A percentile compares a stretch with the other conserved stretches of the same genome.
phyloP scores from a whole-genome alignment of 805 yeast genomes.

The Metschnikowia koreensis region DNA sequence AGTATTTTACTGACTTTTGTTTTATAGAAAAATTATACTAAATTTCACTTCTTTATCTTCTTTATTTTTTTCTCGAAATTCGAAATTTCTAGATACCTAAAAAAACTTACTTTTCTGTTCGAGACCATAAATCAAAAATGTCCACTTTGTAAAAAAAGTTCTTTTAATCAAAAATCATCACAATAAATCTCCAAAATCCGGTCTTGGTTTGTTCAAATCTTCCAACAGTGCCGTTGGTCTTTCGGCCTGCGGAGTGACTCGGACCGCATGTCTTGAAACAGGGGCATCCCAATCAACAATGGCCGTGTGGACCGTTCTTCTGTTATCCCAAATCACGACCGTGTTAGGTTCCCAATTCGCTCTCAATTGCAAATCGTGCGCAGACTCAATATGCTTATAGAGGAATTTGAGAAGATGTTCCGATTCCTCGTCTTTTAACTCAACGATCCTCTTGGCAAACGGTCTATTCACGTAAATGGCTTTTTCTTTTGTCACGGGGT shows the following conservation, averaged over 20 bases:
- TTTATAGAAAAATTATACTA: no score
- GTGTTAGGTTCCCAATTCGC: constrained; percentile 38
- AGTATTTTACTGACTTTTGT: no score
- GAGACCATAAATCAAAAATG: no score
- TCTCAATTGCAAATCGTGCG: constrained; percentile 37
- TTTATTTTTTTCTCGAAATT: no score
- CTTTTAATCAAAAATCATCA: not conserved
- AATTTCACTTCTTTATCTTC: no score
- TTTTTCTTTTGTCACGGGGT: constrained; percentile 35
- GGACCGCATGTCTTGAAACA: constrained; percentile 34
- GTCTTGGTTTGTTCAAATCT: constrained; percentile 31
- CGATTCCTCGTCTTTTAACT: constrained; percentile 36
- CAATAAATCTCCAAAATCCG: constrained; percentile 7
- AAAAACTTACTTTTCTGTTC: no score
- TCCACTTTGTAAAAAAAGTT: no score
- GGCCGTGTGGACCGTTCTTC: constrained; percentile 35
- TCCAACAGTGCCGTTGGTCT: constrained; percentile 36
- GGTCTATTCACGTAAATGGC: constrained; percentile 32
- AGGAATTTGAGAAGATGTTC: constrained; percentile 30
- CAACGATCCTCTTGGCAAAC: constrained; percentile 35
- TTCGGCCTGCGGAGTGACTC: constrained; percentile 39
- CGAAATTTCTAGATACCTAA: no score
- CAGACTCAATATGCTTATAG: constrained; percentile 30
- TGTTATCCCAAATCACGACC: constrained; percentile 38
- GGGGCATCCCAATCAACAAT: constrained; percentile 37